A percentile compares a stretch with the other conserved stretches of the same genome.
These are phyloP conservation scores for Psilocybe tampanensis DNA, from an alignment of 768 basidiomycete genomes.

Conservation along the genomic window DNA sequence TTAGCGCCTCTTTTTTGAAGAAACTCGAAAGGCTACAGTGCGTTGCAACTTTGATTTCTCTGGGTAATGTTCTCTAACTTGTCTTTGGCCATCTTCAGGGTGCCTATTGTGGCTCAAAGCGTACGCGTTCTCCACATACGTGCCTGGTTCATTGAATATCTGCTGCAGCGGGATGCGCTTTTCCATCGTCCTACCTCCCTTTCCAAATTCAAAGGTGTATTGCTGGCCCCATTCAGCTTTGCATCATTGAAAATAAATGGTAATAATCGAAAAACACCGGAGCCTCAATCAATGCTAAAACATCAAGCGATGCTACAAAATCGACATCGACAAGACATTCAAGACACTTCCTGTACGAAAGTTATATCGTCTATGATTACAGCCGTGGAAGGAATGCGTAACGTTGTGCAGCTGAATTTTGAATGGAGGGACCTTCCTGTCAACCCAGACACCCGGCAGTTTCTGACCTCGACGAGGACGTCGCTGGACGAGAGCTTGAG, in stretches of 20 bases:
- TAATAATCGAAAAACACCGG: background rate
- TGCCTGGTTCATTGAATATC: constrained; percentile 42
- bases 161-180: constrained; percentile 26
- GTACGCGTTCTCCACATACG: constrained; percentile 38
- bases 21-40: constrained; percentile 33
- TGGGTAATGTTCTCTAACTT: background rate
- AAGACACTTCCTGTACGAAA: constrained; percentile 16
- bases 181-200: constrained; percentile 1
- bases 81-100: constrained; percentile 19
- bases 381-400: constrained; percentile 35
- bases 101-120: constrained; percentile 31
- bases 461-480: constrained; percentile 28
- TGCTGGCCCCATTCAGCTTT: background rate
- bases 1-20: constrained; percentile 29
- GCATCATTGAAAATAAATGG: background rate
- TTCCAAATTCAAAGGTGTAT: constrained; percentile 1
- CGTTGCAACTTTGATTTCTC: constrained; percentile 3
- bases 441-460: constrained; percentile 28
- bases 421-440: constrained; percentile 41
- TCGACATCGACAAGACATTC: background rate
- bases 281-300: background rate
- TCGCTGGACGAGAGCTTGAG: constrained; percentile 33
- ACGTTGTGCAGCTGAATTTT: constrained; percentile 34
- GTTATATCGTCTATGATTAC: constrained; percentile 32
- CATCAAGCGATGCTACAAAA: background rate